These are phyloP conservation scores for Nasturtium officinale DNA, from an alignment of 345 rosid species.

Conservation along the genomic window DNA sequence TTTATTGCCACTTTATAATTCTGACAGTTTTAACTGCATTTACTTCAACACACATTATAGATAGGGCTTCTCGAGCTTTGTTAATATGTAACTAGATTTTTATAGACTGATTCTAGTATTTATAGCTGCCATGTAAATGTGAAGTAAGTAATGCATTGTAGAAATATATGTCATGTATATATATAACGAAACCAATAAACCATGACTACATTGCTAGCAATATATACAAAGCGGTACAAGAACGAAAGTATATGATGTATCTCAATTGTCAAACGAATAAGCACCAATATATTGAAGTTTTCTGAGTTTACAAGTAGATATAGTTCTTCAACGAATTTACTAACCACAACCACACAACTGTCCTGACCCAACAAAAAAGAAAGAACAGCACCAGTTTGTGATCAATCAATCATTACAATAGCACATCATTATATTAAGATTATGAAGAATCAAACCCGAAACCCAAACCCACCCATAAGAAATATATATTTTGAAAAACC, in stretches of 20 bases:
- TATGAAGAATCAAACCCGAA: constrained; percentile 31
- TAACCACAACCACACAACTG: constrained; percentile 31
- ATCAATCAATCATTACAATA: constrained; percentile 23
- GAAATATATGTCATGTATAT: neutral
- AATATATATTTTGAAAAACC: neutral
- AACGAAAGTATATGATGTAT: neutral
- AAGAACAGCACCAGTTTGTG: constrained; percentile 5
- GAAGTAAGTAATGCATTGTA: neutral
- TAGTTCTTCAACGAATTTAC: constrained; percentile 35
- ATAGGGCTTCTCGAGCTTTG: neutral
- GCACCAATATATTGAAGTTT: neutral
- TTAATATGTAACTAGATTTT: neutral
- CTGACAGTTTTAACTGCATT: constrained; percentile 10
- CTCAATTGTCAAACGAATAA: neutral
- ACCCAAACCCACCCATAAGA: constrained; percentile 33
- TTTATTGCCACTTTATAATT: constrained; percentile 25
- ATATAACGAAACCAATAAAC: neutral
- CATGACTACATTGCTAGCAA: constrained; percentile 2
- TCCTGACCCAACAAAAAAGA: neutral
- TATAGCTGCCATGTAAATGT: neutral
- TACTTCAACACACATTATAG: neutral
- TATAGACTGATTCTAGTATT: neutral
- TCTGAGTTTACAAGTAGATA: constrained; percentile 29
- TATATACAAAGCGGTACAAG: neutral
- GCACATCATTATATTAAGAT: constrained; percentile 24